phyloP scores from a whole-genome alignment of 495 filamentous ascomycete species.

The Neurospora sp. region DNA sequence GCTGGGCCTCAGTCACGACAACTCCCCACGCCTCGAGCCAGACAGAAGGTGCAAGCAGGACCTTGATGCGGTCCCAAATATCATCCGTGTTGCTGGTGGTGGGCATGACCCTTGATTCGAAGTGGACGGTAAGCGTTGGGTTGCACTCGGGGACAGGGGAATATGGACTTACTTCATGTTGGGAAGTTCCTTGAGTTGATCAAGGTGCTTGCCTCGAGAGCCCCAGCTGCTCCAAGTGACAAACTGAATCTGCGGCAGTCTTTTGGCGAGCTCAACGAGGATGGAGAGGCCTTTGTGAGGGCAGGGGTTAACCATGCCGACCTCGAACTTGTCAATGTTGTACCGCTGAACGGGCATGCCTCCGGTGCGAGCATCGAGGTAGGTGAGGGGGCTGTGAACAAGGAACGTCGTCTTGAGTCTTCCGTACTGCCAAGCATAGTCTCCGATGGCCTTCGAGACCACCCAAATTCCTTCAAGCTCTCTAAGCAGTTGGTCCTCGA shows the following conservation, averaged over 20 bases:
- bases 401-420: conserved; percentile 17
- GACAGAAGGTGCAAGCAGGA: conserved; percentile 20
- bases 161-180: conserved; percentile 17
- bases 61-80: conserved; percentile 24
- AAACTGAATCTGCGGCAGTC: conserved; percentile 20
- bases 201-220: conserved; percentile 6
- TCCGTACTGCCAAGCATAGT: conserved; percentile 17
- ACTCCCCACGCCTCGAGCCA: conserved; percentile 26
- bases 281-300: conserved; percentile 21
- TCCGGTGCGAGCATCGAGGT: conserved; percentile 12
- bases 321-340: conserved; percentile 20
- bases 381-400: conserved; percentile 16
- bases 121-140: not conserved
- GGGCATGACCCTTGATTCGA: conserved; percentile 8
- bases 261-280: conserved; percentile 15
- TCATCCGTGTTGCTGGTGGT: conserved; percentile 20
- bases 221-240: conserved; percentile 26
- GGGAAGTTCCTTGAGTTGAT: conserved; percentile 7
- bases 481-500: conserved; percentile 15
- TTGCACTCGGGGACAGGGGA: not conserved
- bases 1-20: conserved; percentile 24
- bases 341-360: conserved; percentile 13
- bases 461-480: conserved; percentile 21
- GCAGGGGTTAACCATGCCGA: conserved; percentile 26
- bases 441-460: conserved; percentile 18